These are phyloP conservation scores for Gnetum montanum DNA, from an alignment of 75 land plant species.

Conservation along the genomic window DNA sequence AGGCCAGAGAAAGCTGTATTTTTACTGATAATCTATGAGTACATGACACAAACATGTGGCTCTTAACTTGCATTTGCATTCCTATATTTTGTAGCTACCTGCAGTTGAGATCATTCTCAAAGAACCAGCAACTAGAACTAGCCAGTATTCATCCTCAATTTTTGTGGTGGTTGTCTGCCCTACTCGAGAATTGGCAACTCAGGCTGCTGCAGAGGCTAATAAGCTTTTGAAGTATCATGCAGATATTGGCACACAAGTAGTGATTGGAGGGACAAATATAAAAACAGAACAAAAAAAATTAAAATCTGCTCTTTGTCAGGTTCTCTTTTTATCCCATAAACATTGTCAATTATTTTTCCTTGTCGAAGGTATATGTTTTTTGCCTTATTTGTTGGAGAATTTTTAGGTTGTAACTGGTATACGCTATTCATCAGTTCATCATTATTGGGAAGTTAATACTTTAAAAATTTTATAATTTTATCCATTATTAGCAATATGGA, in stretches of 20 bases:
- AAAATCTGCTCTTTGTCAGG: constrained; percentile 87
- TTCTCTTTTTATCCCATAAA: constrained; percentile 12
- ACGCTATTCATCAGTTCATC: no score
- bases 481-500: no score
- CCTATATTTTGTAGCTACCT: constrained; percentile 66
- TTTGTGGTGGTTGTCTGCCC: constrained; percentile 84
- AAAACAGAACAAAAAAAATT: constrained; percentile 69
- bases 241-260: constrained; percentile 87
- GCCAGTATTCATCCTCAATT: constrained; percentile 49
- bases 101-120: constrained; percentile 77
- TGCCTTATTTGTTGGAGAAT: no score
- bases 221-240: constrained; percentile 76
- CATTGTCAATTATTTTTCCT: no score
- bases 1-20: no score
- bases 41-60: no score
- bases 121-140: constrained; percentile 27
- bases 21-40: no score
- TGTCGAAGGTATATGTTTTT: no score
- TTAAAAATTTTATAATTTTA: no score
- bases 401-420: no score
- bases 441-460: no score
- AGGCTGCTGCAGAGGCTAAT: constrained; percentile 86
- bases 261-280: constrained; percentile 82
- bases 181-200: constrained; percentile 92
- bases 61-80: neutral